Evolutionary conservation across 306 rosid species (phyloP).

Genomic region (peach (Prunus persica)): Prunus_persica_NCBIv2 NC_034009.1:26422001-26422500

Average conservation of each 20-base stretch:
- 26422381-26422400: slow-evolving; percentile 74
- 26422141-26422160: slow-evolving; percentile 72
- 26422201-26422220: background rate
- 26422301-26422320: slow-evolving; percentile 63
- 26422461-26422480: background rate
- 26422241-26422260: slow-evolving; percentile 49
- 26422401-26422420: slow-evolving; percentile 33
- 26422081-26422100: slow-evolving; percentile 66
- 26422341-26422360: slow-evolving; percentile 86
- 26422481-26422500: slow-evolving; percentile 4
- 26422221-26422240: background rate
- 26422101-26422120: slow-evolving; percentile 26
- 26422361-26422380: slow-evolving; percentile 68
- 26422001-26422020: background rate
- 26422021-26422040: background rate
- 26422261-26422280: slow-evolving; percentile 93
- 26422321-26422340: slow-evolving; percentile 54
- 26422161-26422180: background rate
- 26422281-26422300: slow-evolving; percentile 77
- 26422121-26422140: slow-evolving; percentile 69
- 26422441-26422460: background rate
- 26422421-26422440: slow-evolving; percentile 13
- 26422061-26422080: slow-evolving; percentile 82
- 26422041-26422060: slow-evolving; percentile 85
- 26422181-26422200: background rate